Percentiles rank a stretch among this genome's conserved stretches.
Evolutionary conservation across 2,329 filamentous ascomycete species (phyloP).

Genomic region (Trichoderma sp.): DNA sequence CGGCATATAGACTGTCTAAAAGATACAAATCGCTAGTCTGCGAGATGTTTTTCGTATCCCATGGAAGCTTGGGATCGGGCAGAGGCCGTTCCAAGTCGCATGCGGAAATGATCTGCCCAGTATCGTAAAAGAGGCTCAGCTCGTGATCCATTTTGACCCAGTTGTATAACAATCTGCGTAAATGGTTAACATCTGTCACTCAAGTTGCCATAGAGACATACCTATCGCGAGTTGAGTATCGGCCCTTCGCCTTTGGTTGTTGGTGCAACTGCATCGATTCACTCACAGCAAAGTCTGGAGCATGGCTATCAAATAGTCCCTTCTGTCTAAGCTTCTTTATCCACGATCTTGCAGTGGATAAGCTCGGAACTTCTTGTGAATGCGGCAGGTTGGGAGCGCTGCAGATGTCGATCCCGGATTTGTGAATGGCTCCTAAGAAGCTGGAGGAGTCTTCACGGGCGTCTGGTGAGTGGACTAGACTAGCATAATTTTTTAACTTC

Average conservation of each 20-base stretch:
- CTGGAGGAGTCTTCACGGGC: not conserved
- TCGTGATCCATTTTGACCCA: constrained; percentile 76
- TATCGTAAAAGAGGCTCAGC: constrained; percentile 64
- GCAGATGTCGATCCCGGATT: not conserved
- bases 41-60: constrained; percentile 35
- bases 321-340: not conserved
- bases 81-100: constrained; percentile 64
- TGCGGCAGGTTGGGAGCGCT: not conserved
- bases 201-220: not conserved
- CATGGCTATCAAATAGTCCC: not conserved
- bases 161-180: constrained; percentile 63
- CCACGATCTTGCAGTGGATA: not conserved
- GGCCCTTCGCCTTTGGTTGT: not conserved
- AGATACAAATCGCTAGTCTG: not conserved
- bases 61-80: constrained; percentile 59
- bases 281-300: not conserved
- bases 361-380: not conserved
- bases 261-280: not conserved
- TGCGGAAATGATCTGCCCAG: constrained; percentile 59
- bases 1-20: no score
- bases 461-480: not conserved
- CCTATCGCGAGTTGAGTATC: not conserved
- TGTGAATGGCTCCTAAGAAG: not conserved
- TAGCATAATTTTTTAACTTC: not conserved
- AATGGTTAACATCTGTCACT: not conserved